Base-by-base conservation (phyloP, 73 alveolate genomes). In the Paramecium sexaurelia region DNA sequence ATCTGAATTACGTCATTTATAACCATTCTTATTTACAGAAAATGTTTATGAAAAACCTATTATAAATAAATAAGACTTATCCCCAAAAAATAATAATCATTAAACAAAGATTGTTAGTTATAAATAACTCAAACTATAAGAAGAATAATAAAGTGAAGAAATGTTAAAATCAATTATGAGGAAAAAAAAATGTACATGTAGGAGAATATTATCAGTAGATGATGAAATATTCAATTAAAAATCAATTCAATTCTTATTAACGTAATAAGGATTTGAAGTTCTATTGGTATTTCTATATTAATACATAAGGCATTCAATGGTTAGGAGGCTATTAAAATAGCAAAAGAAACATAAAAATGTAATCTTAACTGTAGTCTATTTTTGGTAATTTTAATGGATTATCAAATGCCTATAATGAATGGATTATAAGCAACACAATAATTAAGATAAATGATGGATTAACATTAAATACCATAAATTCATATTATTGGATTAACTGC, bases 341-440 rank as follows among this genome's bases (percentile, higher is more conserved):
- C 41, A 5, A 40, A 24, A 43, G 47, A 32, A 6, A 29, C 55
- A 1, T 15, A 27, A 9, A 78, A 43, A 78, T 78, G 90, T 24
- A 19, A 11, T 8, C 43, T 8, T 4, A 22, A 20, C 19, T 78
- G 90, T 24, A 37, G 41, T 8, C 22, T 78, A 78, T 45, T 78
- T 26, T 36, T 22, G 8, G 22, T 78, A 24, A 41, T 78, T 40
- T 43, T 78, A 40, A 78, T 78, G 90, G 90, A 78, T 45, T 78
- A 78, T 78, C 35, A 39, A 41, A 78, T 78, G 90, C 90, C 90
- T 17, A 78, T 78, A 19, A 78, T 78, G 90, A 61, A 78, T 78
- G 90, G 90, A 8, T 27, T 78, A 24, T 39, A 78, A 78, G 20
- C 75, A 6, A 78, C 90, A 6, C 39, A 22, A 7, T n/a, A 37